These are phyloP conservation scores for Cystobasidiopsis lactophilus DNA, from an alignment of 768 basidiomycete species.

Conservation along the genomic window DNA sequence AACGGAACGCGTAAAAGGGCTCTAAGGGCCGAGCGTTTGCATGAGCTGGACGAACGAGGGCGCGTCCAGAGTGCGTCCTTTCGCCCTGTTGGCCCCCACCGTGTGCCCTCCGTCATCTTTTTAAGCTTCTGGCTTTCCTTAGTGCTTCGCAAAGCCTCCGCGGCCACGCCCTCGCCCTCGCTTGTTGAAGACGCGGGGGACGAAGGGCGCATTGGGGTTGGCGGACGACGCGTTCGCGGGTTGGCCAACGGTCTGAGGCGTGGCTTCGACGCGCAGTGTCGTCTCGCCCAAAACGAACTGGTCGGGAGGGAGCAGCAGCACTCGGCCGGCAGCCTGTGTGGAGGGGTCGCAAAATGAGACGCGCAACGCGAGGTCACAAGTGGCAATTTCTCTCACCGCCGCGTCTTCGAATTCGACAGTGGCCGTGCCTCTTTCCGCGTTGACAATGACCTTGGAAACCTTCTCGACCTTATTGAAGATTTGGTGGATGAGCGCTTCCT, in stretches of 20 bases:
- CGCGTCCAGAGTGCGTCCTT: no score
- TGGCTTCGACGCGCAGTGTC: conserved; percentile 39
- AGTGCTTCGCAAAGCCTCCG: no score
- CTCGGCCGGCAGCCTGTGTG: conserved; percentile 67
- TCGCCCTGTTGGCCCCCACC: no score
- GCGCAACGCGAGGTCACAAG: background rate
- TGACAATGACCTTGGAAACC: conserved; percentile 47
- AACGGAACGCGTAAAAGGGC: no score
- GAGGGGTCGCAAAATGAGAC: no score
- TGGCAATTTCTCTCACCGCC: conserved; percentile 25
- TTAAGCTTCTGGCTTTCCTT: no score
- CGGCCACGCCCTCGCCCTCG: background rate
- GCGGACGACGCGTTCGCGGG: background rate
- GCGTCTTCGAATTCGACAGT: conserved; percentile 26
- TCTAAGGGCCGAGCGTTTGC: no score
- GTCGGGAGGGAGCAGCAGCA: conserved; percentile 46
- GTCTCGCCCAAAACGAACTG: conserved; percentile 48
- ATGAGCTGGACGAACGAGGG: no score
- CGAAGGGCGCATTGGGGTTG: conserved; percentile 1
- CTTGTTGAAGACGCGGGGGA: background rate
- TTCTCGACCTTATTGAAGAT: conserved; percentile 50
- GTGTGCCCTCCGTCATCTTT: no score
- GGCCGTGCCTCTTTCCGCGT: conserved; percentile 39
- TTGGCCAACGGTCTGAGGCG: conserved; percentile 15
- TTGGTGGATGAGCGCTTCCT: conserved; percentile 85